Evolutionary conservation across 169 alveolate species (phyloP).

Genomic region (Cryptosporidium baileyi): DNA sequence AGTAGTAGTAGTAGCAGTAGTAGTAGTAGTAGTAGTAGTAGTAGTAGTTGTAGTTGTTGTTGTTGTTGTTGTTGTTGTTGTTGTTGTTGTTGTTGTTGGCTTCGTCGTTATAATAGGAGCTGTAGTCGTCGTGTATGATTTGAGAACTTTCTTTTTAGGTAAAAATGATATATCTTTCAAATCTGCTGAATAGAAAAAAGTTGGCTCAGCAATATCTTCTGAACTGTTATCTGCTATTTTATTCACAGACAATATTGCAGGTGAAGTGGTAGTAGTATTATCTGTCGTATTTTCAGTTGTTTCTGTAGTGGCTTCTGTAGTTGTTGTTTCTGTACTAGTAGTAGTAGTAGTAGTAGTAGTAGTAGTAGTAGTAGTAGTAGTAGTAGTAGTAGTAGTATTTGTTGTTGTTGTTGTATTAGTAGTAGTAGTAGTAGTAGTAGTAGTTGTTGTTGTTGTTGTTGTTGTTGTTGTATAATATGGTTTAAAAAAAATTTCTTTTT

Average conservation of each 20-base stretch:
- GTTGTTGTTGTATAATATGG: neutral
- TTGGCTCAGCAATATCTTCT: neutral
- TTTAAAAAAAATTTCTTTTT: neutral
- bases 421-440: neutral
- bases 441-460: neutral
- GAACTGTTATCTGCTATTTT: neutral
- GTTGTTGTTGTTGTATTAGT: too few species aligned
- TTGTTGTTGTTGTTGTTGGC: slow-evolving; percentile 11
- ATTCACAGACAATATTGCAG: neutral
- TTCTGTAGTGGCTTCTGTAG: neutral
- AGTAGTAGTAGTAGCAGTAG: slow-evolving; percentile 19
- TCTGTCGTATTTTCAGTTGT: neutral
- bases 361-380: slow-evolving; percentile 34
- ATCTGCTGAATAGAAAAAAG: neutral
- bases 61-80: slow-evolving; percentile 19
- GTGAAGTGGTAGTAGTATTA: neutral
- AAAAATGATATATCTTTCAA: neutral
- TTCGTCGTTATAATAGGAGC: neutral
- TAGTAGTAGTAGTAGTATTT: too few species aligned
- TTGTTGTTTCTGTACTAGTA: neutral
- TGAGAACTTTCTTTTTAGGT: neutral
- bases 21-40: slow-evolving; percentile 26
- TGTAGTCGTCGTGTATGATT: neutral
- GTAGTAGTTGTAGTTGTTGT: slow-evolving; percentile 19
- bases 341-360: slow-evolving; percentile 17